Evolutionary conservation across 495 filamentous ascomycete genomes (phyloP), one percentile per base, ranked within the genome.

Genomic region (Darksidea phi): DNA sequence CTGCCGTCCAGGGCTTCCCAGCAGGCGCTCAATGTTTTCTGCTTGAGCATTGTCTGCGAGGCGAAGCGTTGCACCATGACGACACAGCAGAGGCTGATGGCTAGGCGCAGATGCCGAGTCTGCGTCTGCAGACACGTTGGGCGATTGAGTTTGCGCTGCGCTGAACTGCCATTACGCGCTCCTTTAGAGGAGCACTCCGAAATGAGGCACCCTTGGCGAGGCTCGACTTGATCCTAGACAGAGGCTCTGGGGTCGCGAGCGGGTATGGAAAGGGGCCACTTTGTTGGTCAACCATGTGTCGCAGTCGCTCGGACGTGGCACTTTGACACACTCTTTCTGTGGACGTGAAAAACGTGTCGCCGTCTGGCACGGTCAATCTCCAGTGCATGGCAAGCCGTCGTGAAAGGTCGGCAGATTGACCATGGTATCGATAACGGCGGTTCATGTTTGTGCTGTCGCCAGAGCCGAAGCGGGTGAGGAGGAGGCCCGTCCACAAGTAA

Each of bases 401-500:
- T 25, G 28, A 17, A 7, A 17, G 3, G 28, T 10, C 28, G 41
- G 41, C 41, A 13, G 13, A 3, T 4, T 20, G 8, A 10, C 10
- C 25, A 54, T 54, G 34, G 52, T 43, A 42, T 54, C 52, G 52
- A 54, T 54, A 54, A 54, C 24, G 28, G n/a, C n/a, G 23, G 49
- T 11, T 52, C 46, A 13, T 48, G 49, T 36, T n/a, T 20, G 8
- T 25, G 23, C 25, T 25, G 49, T 52, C 12, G 49, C 28, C 41
- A 43, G n/a, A 23, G 52, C 18, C 18, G 15, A 13, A 43, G 17
- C 6, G 0, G 24, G 48, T 42, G 26, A 58, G 23, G 18, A 51
- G 59, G 20, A 28, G 24, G 46, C 17, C 46, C 13, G 32, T 36
- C 64, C 59, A 67, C 54, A 63, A 50, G 59, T 63, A 63, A 67